Evolutionary conservation across 2,329 filamentous ascomycete species (phyloP), one percentile per base, ranked within the genome.

Genomic region (Diaporthe sp.): DNA sequence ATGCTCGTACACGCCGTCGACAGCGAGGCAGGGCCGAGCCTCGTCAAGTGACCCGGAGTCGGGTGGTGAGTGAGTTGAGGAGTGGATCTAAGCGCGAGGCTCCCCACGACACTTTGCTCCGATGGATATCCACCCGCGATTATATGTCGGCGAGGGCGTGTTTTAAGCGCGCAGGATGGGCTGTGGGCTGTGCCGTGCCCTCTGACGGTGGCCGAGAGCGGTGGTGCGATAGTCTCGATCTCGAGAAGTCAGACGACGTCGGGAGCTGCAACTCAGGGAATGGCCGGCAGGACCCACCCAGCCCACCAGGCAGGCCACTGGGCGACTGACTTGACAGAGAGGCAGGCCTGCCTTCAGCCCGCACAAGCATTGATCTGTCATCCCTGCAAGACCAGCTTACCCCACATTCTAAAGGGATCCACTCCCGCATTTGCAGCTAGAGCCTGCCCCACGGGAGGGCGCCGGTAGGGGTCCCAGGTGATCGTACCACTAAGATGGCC

Each of bases 1-100:
- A 68, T 71, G 67, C 40, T 67, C 54, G 45, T 69, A 50, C 64
- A 52, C 58, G 28, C 57, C 40, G n/a, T 52, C 64, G 64, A 28
- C 13, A 54, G 25, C n/a, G 47, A 68, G 64, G 33, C 64, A 55
- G 61, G 19, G 54, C 60, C 60, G 67, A 74, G 67, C 52, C 74
- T 71, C 58, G 40, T 71, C 72, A 68, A 74, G 74, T 33, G 67
- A 76, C 67, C 33, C 22, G n/a, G 57, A 19, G 47, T 45, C 45
- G 28, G 57, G 57, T 30, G 70, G 47, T 47, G 58, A 58, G 69
- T 75, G 73, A 74, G 67, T 73, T 76, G 72, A 74, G 33, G 47
- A 72, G 73, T 75, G 74, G 74, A 75, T 75, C 71, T 75, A 64
- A 54, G 70, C 54, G 70, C 54, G 55, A 52, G 45, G 57, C 68